These are phyloP conservation scores for Chalciporus chontae DNA, from an alignment of 768 basidiomycete species.

Conservation along the genomic window DNA sequence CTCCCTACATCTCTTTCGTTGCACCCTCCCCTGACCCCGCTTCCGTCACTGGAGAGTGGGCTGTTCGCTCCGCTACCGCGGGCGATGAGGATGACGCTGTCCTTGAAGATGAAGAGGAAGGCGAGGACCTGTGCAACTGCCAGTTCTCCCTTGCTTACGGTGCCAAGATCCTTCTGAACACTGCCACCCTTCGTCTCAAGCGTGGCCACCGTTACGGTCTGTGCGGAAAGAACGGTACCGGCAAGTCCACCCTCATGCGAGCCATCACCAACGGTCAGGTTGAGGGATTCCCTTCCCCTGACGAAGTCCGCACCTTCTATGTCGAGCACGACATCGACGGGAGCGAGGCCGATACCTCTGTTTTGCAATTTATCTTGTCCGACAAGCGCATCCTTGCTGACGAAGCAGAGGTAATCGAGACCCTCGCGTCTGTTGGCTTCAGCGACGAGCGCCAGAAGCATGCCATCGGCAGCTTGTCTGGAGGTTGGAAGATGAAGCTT, in stretches of 20 bases:
- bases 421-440: constrained; percentile 91
- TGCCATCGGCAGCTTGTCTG: constrained; percentile 86
- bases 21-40: constrained; percentile 61
- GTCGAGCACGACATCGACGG: constrained; percentile 99
- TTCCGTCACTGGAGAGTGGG: constrained; percentile 77
- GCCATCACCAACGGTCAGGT: constrained; percentile 95
- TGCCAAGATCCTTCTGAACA: constrained; percentile 98
- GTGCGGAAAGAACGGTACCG: constrained; percentile 98
- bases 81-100: constrained; percentile 65
- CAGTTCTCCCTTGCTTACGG: constrained; percentile 98
- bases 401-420: constrained; percentile 70
- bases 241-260: constrained; percentile 93
- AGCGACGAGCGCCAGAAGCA: constrained; percentile 79
- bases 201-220: constrained; percentile 99
- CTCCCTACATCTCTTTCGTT: constrained; percentile 71
- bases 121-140: constrained; percentile 98
- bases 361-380: constrained; percentile 80
- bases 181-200: constrained; percentile 93
- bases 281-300: constrained; percentile 96
- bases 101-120: constrained; percentile 91
- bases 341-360: constrained; percentile 86
- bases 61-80: constrained; percentile 83
- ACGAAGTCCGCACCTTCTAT: constrained; percentile 98
- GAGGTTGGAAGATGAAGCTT: constrained; percentile 99
- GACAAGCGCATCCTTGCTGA: constrained; percentile 79